A percentile compares a stretch with the other conserved stretches of the same genome.
Conservation (phyloP, 768 basidiomycete species). For the Tylopilus balloui region DNA sequence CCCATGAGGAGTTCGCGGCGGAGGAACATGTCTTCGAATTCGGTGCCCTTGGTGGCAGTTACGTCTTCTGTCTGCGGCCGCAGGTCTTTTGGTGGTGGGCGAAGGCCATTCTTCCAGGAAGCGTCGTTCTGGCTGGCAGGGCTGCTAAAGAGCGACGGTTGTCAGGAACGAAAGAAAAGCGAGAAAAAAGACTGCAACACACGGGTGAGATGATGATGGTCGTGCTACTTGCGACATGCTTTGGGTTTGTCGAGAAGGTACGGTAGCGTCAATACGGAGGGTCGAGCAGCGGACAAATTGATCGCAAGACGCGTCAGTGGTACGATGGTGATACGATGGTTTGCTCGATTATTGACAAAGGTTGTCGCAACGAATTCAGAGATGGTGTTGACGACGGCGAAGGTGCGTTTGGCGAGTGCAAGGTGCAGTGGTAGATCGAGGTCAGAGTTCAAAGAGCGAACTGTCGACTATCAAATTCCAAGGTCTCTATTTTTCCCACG, state of each 20-base stretch:
- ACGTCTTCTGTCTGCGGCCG: slow-evolving; percentile 98
- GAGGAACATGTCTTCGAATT: slow-evolving; percentile 93
- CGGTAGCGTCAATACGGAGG: slow-evolving; percentile 8
- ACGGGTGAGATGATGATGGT: slow-evolving; percentile 33
- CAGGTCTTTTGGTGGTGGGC: slow-evolving; percentile 83
- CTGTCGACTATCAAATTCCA: slow-evolving; percentile 28
- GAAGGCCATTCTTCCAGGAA: slow-evolving; percentile 74
- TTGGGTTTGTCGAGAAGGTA: slow-evolving; percentile 10
- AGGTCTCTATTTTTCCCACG: slow-evolving; percentile 24
- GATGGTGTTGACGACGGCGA: slow-evolving; percentile 12
- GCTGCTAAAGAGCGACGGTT: slow-evolving; percentile 12
- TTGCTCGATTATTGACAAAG: slow-evolving; percentile 12
- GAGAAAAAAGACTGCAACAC: not conserved
- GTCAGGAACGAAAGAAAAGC: slow-evolving; percentile 3
- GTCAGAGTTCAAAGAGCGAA: slow-evolving; percentile 29
- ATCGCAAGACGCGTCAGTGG: slow-evolving; percentile 23
- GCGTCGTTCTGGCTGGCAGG: slow-evolving; percentile 29
- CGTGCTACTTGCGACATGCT: slow-evolving; percentile 31
- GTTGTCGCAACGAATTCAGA: slow-evolving; percentile 11
- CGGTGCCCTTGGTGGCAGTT: slow-evolving; percentile 84
- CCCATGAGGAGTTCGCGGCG: slow-evolving; percentile 97
- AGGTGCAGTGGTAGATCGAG: slow-evolving; percentile 21
- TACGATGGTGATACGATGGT: slow-evolving; percentile 14
- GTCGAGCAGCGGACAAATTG: slow-evolving; percentile 10
- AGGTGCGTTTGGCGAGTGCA: slow-evolving; percentile 10